These are phyloP conservation scores for Pseudocercospora macadamiae DNA, from an alignment of 2,329 filamentous ascomycete genomes.

Conservation along the genomic window DNA sequence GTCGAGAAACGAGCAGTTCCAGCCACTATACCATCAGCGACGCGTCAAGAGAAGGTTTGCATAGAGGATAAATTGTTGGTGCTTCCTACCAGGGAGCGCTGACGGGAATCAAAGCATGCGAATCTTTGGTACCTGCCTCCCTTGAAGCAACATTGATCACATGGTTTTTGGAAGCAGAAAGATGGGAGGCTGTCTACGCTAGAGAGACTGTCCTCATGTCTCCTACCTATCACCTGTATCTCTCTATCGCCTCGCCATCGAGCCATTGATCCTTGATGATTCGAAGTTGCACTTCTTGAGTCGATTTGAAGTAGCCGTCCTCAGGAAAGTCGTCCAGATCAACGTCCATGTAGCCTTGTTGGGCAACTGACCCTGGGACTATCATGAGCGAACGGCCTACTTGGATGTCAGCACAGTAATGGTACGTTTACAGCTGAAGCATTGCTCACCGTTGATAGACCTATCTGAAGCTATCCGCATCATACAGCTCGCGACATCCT, in stretches of 20 bases:
- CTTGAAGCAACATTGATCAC: too few relatives aligned
- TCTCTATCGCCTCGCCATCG: background rate
- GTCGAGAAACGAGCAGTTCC: too few relatives aligned
- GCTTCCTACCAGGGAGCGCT: too few relatives aligned
- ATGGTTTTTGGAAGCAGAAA: too few relatives aligned
- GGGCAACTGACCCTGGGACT: slow-evolving; percentile 19
- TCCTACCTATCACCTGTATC: slow-evolving; percentile 3
- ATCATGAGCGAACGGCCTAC: slow-evolving; percentile 26
- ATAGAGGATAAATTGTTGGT: too few relatives aligned
- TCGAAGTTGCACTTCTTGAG: slow-evolving; percentile 5
- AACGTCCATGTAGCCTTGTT: slow-evolving; percentile 27
- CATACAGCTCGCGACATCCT: slow-evolving; percentile 40
- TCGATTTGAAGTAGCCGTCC: background rate
- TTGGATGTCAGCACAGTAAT: background rate
- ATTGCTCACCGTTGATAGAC: slow-evolving; percentile 3
- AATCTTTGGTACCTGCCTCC: too few relatives aligned
- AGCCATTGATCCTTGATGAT: slow-evolving; percentile 16
- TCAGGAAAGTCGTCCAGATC: slow-evolving; percentile 19
- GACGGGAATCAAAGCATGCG: too few relatives aligned
- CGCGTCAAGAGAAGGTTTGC: too few relatives aligned
- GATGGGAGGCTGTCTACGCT: too few relatives aligned
- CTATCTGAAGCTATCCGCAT: slow-evolving; percentile 34
- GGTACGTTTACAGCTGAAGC: background rate
- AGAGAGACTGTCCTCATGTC: too few relatives aligned
- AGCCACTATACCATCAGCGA: too few relatives aligned